These are phyloP conservation scores for Staphylotrichum longicolle DNA, from an alignment of 495 filamentous ascomycete genomes.

Conservation along the genomic window DNA sequence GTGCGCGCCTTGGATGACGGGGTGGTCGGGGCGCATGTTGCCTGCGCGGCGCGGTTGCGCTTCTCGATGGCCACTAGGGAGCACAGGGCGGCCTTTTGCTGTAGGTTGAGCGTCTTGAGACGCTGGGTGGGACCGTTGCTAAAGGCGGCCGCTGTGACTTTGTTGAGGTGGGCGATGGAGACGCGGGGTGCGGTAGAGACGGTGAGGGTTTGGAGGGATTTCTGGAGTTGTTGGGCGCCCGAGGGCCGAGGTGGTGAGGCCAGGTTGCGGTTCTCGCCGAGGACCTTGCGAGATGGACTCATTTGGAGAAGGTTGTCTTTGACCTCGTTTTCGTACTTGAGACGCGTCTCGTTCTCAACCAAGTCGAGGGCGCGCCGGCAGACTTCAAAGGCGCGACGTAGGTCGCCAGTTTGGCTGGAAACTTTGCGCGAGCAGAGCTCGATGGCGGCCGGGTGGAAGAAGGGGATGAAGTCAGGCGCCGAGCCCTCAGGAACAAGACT, in stretches of 20 bases:
- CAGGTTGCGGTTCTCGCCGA: conserved; percentile 47
- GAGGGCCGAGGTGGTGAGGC: conserved; percentile 42
- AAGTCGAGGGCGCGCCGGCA: conserved; percentile 85
- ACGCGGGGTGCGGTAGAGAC: conserved; percentile 80
- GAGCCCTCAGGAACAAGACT: conserved; percentile 58
- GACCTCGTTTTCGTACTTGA: conserved; percentile 56
- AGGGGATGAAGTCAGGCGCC: conserved; percentile 65
- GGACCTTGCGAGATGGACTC: conserved; percentile 42
- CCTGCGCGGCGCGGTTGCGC: conserved; percentile 57
- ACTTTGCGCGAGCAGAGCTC: conserved; percentile 93
- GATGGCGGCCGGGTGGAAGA: conserved; percentile 89
- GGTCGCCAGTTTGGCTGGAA: conserved; percentile 85
- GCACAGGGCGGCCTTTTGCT: conserved; percentile 95
- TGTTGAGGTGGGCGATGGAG: conserved; percentile 84
- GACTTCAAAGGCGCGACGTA: conserved; percentile 94
- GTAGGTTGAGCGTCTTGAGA: conserved; percentile 82
- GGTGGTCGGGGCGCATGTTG: conserved; percentile 25
- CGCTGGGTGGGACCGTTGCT: conserved; percentile 79
- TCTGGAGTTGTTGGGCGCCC: conserved; percentile 32
- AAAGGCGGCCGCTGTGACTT: conserved; percentile 80
- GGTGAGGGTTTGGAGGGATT: conserved; percentile 60
- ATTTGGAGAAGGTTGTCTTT: conserved; percentile 51
- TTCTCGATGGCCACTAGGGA: conserved; percentile 79
- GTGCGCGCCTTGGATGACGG: conserved; percentile 29
- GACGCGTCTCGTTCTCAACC: conserved; percentile 76